Conservation (phyloP, 2,329 filamentous ascomycete genomes). For the Stagonosporopsis rhizophila region DNA sequence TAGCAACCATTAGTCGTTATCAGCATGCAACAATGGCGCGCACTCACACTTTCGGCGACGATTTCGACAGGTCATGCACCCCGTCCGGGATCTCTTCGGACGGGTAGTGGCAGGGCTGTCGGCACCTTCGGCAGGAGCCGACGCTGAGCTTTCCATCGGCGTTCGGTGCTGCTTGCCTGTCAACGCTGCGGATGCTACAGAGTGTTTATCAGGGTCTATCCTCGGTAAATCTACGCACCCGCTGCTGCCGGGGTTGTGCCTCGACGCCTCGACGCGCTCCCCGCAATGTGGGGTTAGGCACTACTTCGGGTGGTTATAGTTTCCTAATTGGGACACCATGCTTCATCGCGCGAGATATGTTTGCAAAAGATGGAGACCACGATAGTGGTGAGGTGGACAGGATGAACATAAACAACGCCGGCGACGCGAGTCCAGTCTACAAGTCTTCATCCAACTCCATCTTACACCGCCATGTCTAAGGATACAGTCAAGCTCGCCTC, state of each 20-base stretch:
- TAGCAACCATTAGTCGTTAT: slow-evolving; percentile 26
- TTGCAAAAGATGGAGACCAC: neutral
- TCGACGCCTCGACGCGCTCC: neutral
- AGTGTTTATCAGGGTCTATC: slow-evolving; percentile 12
- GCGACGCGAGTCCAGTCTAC: neutral
- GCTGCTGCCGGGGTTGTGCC: slow-evolving; percentile 2
- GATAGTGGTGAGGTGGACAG: neutral
- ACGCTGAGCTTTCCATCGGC: slow-evolving; percentile 20
- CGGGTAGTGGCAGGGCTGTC: slow-evolving; percentile 15
- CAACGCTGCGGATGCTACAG: neutral
- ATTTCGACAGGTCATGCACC: slow-evolving; percentile 59
- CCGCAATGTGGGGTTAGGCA: slow-evolving; percentile 7
- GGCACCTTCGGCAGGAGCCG: slow-evolving; percentile 7
- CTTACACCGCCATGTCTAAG: neutral
- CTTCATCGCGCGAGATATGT: neutral
- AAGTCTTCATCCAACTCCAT: neutral
- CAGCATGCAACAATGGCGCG: neutral
- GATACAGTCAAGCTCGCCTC: slow-evolving; percentile 36
- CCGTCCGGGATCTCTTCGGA: slow-evolving; percentile 47
- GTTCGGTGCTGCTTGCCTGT: neutral
- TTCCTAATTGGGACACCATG: neutral
- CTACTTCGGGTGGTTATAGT: slow-evolving; percentile 52
- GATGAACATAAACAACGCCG: neutral
- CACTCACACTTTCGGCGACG: slow-evolving; percentile 58
- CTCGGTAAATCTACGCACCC: slow-evolving; percentile 30